Evolutionary conservation across 1,139 yeast genomes (phyloP).

Genomic region (Yamadazyma atmosphaerica): DNA sequence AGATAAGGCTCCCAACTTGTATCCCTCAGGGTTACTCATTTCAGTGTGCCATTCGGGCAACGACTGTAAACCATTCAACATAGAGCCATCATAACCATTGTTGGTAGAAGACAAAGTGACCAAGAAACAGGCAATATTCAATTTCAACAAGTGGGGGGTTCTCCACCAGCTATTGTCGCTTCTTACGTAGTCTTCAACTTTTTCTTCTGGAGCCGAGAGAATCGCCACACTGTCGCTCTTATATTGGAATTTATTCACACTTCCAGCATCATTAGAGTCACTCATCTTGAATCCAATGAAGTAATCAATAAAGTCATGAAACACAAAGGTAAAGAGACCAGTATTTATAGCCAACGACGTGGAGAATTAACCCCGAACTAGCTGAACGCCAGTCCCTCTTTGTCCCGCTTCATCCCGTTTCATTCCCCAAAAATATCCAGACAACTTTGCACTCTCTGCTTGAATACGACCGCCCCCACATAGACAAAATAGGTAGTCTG

Average conservation of each 20-base stretch:
- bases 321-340: background rate
- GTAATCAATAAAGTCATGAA: too few species aligned
- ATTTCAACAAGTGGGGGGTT: conserved; percentile 33
- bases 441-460: too few species aligned
- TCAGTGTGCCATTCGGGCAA: conserved; percentile 31
- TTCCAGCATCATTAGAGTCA: background rate
- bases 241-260: background rate
- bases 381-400: too few species aligned
- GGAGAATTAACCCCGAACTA: too few species aligned
- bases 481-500: too few species aligned
- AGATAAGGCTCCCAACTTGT: conserved; percentile 42
- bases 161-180: conserved; percentile 15
- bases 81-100: conserved; percentile 53
- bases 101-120: conserved; percentile 47
- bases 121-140: conserved; percentile 37
- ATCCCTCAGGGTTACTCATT: conserved; percentile 29
- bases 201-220: background rate
- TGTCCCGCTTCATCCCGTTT: too few species aligned
- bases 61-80: conserved; percentile 53
- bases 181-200: conserved; percentile 1
- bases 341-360: too few species aligned
- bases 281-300: background rate
- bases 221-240: background rate
- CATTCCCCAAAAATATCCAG: too few species aligned
- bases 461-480: too few species aligned